Base-by-base conservation (phyloP, 768 basidiomycete species). In the Amanita thiersii region DNA sequence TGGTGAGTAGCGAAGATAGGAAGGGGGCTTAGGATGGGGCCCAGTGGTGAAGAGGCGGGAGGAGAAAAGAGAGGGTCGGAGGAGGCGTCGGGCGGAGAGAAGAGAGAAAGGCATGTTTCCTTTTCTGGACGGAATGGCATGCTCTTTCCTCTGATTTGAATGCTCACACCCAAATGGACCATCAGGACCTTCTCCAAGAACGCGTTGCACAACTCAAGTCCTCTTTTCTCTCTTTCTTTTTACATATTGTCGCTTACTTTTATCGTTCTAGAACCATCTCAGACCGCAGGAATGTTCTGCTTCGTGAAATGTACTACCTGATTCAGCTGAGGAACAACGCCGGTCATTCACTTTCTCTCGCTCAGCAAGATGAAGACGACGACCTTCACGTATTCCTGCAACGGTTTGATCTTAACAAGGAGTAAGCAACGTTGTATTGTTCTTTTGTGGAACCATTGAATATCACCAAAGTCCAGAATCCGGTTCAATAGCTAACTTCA, bases 251-350 rank as follows among this genome's bases (percentile, higher is more conserved):
- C 37, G 23, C 45, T 46, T 37, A 46, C 37, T 42, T 38, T 29
- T 44, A 32, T 37, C 21, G 39, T 25, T 46, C 14, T 47, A 88
- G 85, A 56, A 68, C 65, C 49, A 79, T 88, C 47, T 60, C 76
- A 32, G 60, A 69, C 35, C 77, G 76, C 50, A 68, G 85, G 57
- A 81, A 83, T 78, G 77, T 65, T 40, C 70, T 86, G 37, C 70
- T 88, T 56, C 69, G 70, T 31, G 74, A 86, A 57, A 78, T 88
- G 76, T 82, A 74, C 61, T 60, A 63, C 39, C 73, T 88, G 66
- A 69, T 85, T 37, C 70, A 67, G 43, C 67, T 66, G 43, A 72
- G 74, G 52, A 64, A 72, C 39, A 63, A 63, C 48, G 52, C 70
- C 32, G 71, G 71, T 17, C 46, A 62, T 24, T 47, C 70, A 28